phyloP scores from a whole-genome alignment of 139 green algal species.

The Monoraphidium neglectum region DNA sequence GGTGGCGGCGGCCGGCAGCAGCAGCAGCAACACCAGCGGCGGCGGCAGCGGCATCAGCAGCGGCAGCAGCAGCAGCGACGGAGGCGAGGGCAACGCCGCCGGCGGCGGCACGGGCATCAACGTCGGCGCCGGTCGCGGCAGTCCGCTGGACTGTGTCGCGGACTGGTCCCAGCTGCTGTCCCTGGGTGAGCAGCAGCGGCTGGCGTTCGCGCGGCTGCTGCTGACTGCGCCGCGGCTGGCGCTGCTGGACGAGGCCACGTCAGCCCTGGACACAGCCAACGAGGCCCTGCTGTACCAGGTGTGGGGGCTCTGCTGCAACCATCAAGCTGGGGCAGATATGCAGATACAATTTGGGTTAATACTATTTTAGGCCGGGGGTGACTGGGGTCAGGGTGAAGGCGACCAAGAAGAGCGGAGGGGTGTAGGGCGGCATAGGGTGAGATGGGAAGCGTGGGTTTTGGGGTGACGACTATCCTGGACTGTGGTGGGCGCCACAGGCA shows the following conservation, averaged over 20 bases:
- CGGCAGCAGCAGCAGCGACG: slow-evolving; percentile 10
- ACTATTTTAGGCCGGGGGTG: too few species aligned
- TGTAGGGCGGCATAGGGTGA: too few species aligned
- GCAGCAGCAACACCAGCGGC: slow-evolving; percentile 3
- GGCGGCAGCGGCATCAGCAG: slow-evolving; percentile 13
- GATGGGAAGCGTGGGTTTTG: too few species aligned
- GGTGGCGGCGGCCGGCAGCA: slow-evolving; percentile 16
- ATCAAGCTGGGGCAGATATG: too few species aligned
- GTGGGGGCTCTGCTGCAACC: too few species aligned
- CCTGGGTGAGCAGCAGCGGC: slow-evolving; percentile 89
- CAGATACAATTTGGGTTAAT: too few species aligned
- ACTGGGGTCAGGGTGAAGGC: too few species aligned
- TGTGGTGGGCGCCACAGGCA: too few species aligned
- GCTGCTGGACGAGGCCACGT: slow-evolving; percentile 95
- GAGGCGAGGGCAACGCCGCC: not conserved
- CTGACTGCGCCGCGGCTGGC: slow-evolving; percentile 76
- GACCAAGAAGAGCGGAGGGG: too few species aligned
- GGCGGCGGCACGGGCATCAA: slow-evolving; percentile 6
- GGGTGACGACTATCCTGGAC: too few species aligned
- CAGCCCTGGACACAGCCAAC: slow-evolving; percentile 87
- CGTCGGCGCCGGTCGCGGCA: not conserved
- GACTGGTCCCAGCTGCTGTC: too few species aligned
- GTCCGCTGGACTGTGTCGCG: too few species aligned
- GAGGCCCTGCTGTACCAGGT: slow-evolving; percentile 86
- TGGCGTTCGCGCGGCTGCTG: slow-evolving; percentile 94